Base-by-base conservation (phyloP, 2,329 filamentous ascomycete genomes). In the Hypoxylon sp. region DNA sequence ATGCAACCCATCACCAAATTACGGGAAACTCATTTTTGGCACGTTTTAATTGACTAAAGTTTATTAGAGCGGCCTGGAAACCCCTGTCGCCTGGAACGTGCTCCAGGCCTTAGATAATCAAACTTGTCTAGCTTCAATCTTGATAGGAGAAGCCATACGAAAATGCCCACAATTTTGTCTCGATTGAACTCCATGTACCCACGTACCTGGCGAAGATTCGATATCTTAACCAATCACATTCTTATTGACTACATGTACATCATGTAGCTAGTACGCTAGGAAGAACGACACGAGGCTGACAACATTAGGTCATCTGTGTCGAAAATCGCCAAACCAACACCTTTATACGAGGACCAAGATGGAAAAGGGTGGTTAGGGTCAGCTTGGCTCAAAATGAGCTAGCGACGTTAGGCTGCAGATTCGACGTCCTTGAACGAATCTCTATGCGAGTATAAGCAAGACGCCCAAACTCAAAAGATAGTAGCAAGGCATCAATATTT, bases 401-500 rank as follows among this genome's bases (percentile, higher is more conserved):
- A 75, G 66, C 64, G 58, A 70, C 68, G 20, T 62, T 56, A 68
- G 70, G 74, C 69, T 69, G 60, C 58, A 74, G 61, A 72, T 73
- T 73, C 78, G 80, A 81, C 73, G 62, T 76, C 75, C 78, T 75
- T 75, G 78, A 76, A 77, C 75, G 54, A 61, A 73, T 79, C 81
- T 78, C 69, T 49, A 63, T 74, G 75, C 70, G 74, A 76, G 79
- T 74, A 72, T 75, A 75, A 70, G 81, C 87, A 89, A 88, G 84
- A 89, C 87, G 87, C 81, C 75, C 72, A 75, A 73, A 67, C 76
- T 77, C 80, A 81, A 81, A 78, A 81, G 82, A 79, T 74, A 74
- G 77, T 77, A 75, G 74, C 79, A 81, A 81, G 82, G 80, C 76
- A 75, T 88, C 82, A 65, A 87, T 97, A 86, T 97, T 86, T 93